Conservation (phyloP, 345 rosid species). For the Rhodomyrtus tomentosa region DNA sequence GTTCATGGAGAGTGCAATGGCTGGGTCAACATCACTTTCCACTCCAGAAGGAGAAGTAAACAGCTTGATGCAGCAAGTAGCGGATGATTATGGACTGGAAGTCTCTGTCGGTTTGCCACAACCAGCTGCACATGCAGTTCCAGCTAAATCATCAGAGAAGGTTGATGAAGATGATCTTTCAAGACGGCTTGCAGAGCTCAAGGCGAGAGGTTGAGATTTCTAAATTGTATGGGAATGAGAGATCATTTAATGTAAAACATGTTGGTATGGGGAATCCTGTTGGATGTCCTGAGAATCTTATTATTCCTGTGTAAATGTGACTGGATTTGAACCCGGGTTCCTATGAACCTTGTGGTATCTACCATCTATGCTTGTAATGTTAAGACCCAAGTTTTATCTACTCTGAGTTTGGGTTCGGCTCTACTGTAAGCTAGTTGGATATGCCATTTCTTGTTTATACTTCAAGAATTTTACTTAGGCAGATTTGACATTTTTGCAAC, state of each 20-base stretch:
- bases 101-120: constrained; percentile 97
- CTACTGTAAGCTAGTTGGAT: not conserved
- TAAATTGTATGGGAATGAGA: not conserved
- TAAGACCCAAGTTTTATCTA: not conserved
- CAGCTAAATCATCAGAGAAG: constrained; percentile 71
- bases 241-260: not conserved
- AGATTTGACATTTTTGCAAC: not conserved
- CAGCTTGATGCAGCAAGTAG: constrained; percentile 99
- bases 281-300: not conserved
- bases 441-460: not conserved
- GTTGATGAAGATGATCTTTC: constrained; percentile 96
- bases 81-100: constrained; percentile 93
- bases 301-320: not conserved
- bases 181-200: constrained; percentile 94
- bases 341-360: not conserved
- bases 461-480: not conserved
- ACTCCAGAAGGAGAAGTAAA: constrained; percentile 98
- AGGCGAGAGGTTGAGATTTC: constrained; percentile 58
- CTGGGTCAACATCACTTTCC: constrained; percentile 92
- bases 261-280: not conserved
- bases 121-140: constrained; percentile 82
- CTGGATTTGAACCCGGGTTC: not conserved
- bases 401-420: not conserved
- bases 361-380: not conserved
- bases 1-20: constrained; percentile 98